Base-by-base conservation (phyloP, 2,329 filamentous ascomycete genomes). In the Hypoxylon sp. region DNA sequence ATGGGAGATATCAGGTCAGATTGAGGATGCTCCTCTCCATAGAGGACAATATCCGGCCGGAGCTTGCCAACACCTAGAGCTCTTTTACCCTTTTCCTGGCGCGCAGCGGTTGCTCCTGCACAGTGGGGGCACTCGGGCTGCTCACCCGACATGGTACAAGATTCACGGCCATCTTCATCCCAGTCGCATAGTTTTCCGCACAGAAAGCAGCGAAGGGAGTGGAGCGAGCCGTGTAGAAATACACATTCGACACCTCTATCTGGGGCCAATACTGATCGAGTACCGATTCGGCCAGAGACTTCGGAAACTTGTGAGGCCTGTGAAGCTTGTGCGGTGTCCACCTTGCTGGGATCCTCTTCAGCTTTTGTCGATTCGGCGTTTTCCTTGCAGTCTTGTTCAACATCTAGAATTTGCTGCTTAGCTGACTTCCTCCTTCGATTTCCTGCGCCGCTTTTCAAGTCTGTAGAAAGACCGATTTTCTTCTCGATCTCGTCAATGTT, bases 401-500 rank as follows among this genome's bases (percentile, higher is more conserved):
- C 19, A 11, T 64, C 63, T 2, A 35, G 15, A 2, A 44, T 57
- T 37, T 71, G 29, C 64, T 72, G 34, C 35, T 64, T 73, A 29
- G 60, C 60, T 16, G 73, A 75, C 52, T 73, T 77, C 57, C 78
- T 76, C 35, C 80, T 78, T 29, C 81, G 78, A 59, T 78, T 83
- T 1, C 87, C 87, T 1, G 83, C 80, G 0, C 87, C 87, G 21
- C 80, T 75, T 7, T 75, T 71, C 6, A 90, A 74, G 44, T 84
- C 79, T 0, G 84, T 88, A 11, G 78, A 82, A 3, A 90, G 73
- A 3, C 86, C 87, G 31, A 88, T 84, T 48, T 87, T 84, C 63
- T 86, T 83, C 65, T 90, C 87, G 5, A 90, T 81, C 55, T 84
- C 83, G 60, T 90, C 87, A 58, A 90, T 90, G 57, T 90, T 90